These are phyloP conservation scores for Didymella sp. DNA, from an alignment of 2,329 filamentous ascomycete species.

Conservation along the genomic window DNA sequence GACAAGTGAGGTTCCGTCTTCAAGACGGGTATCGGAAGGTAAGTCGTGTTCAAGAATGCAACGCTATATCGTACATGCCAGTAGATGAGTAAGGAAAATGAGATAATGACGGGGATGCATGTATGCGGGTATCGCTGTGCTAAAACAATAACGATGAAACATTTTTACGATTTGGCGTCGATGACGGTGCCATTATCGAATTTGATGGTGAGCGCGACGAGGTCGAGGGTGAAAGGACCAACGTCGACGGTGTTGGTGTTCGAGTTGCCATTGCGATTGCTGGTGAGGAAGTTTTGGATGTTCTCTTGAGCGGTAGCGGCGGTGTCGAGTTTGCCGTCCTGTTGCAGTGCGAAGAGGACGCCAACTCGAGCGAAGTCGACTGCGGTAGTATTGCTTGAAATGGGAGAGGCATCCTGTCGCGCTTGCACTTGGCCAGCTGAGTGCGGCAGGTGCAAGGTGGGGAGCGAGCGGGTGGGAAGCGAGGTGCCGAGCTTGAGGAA, in stretches of 20 bases:
- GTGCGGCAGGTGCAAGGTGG: slow-evolving; percentile 36
- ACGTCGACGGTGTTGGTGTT: slow-evolving; percentile 36
- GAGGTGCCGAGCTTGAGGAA: slow-evolving; percentile 30
- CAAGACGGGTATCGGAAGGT: slow-evolving; percentile 6
- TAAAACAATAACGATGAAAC: slow-evolving; percentile 10
- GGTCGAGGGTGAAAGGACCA: slow-evolving; percentile 42
- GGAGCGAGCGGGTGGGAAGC: slow-evolving; percentile 33
- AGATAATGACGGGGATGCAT: slow-evolving; percentile 13
- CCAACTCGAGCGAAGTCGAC: slow-evolving; percentile 56
- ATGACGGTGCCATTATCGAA: slow-evolving; percentile 47
- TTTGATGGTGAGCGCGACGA: slow-evolving; percentile 40
- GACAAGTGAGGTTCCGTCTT: slow-evolving; percentile 10
- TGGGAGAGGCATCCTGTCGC: slow-evolving; percentile 35
- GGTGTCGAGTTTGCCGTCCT: slow-evolving; percentile 47
- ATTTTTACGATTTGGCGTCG: slow-evolving; percentile 21
- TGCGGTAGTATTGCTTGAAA: slow-evolving; percentile 46
- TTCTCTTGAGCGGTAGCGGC: slow-evolving; percentile 55
- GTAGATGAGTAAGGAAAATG: neutral
- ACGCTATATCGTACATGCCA: slow-evolving; percentile 14
- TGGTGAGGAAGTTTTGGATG: slow-evolving; percentile 49
- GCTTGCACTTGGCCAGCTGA: slow-evolving; percentile 22
- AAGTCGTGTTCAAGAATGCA: slow-evolving; percentile 1
- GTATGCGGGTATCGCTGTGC: slow-evolving; percentile 23
- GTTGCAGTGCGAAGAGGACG: slow-evolving; percentile 56
- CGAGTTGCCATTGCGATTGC: slow-evolving; percentile 39